Percentiles rank a stretch among this genome's conserved stretches.
Evolutionary conservation across 192 early-diverging fungal genomes (phyloP).

Genomic region (Linnemannia elongata): DNA sequence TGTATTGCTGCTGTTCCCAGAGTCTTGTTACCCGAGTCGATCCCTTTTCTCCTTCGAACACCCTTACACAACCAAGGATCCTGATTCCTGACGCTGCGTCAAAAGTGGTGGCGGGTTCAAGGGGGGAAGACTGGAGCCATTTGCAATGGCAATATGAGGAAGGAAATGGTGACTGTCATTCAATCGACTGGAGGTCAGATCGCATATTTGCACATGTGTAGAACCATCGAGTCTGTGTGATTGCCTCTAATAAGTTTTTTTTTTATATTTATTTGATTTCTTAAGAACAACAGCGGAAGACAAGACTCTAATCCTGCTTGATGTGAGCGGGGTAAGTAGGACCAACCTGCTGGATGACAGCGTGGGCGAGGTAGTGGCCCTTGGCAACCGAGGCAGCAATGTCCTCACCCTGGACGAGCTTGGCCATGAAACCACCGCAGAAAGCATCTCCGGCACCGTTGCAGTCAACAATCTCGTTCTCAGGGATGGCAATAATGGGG

Average conservation of each 20-base stretch:
- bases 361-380: slow-evolving; percentile 92
- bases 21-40: too few relatives aligned
- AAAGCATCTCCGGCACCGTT: slow-evolving; percentile 99
- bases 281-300: too few relatives aligned
- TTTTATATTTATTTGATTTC: too few relatives aligned
- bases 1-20: too few relatives aligned
- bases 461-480: slow-evolving; percentile 90
- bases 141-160: not conserved
- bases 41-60: too few relatives aligned
- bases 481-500: slow-evolving; percentile 70
- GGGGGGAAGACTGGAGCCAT: not conserved
- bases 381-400: slow-evolving; percentile 79
- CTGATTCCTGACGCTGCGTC: not conserved
- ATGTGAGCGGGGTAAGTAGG: slow-evolving; percentile 74
- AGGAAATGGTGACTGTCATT: too few relatives aligned
- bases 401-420: slow-evolving; percentile 80
- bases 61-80: not conserved
- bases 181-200: too few relatives aligned
- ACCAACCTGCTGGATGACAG: slow-evolving; percentile 86
- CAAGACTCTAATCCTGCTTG: slow-evolving; percentile 24
- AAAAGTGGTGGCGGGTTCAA: not conserved
- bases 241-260: too few relatives aligned
- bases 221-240: too few relatives aligned
- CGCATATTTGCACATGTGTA: too few relatives aligned
- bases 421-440: slow-evolving; percentile 92